These are phyloP conservation scores for Helicostylum pulchrum DNA, from an alignment of 192 early-diverging fungal genomes.

Conservation along the genomic window DNA sequence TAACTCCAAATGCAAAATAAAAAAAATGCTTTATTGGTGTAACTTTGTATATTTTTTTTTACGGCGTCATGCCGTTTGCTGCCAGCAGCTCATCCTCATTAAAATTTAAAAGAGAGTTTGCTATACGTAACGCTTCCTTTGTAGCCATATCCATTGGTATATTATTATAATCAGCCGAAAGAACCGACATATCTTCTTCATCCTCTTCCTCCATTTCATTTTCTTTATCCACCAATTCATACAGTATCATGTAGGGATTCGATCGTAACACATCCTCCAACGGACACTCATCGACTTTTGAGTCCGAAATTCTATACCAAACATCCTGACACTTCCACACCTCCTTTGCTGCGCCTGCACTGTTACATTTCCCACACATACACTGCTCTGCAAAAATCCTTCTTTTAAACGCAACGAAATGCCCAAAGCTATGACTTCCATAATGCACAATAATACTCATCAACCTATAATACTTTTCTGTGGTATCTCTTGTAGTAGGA, in stretches of 20 bases:
- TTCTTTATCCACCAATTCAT: slow-evolving; percentile 41
- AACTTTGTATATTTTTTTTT: no score
- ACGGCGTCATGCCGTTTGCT: neutral
- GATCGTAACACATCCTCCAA: slow-evolving; percentile 60
- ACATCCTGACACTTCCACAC: slow-evolving; percentile 29
- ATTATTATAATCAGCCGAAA: no score
- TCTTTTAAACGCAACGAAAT: slow-evolving; percentile 74
- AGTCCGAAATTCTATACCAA: slow-evolving; percentile 72
- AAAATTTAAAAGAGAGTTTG: neutral
- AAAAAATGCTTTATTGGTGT: no score
- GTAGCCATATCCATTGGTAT: neutral
- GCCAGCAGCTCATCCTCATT: neutral
- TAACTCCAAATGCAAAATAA: no score
- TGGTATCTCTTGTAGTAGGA: neutral
- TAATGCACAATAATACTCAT: slow-evolving; percentile 68
- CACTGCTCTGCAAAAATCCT: slow-evolving; percentile 26
- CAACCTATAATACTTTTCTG: slow-evolving; percentile 46
- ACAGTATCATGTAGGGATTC: slow-evolving; percentile 73
- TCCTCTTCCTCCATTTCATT: neutral
- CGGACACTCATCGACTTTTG: slow-evolving; percentile 57
- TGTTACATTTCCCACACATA: slow-evolving; percentile 22
- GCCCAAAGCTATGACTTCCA: slow-evolving; percentile 70
- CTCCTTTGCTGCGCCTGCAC: slow-evolving; percentile 19
- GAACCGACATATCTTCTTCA: no score
- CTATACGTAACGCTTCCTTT: slow-evolving; percentile 8